phyloP scores from a whole-genome alignment of 2,329 filamentous ascomycete species.

The Aspergillus sp. region DNA sequence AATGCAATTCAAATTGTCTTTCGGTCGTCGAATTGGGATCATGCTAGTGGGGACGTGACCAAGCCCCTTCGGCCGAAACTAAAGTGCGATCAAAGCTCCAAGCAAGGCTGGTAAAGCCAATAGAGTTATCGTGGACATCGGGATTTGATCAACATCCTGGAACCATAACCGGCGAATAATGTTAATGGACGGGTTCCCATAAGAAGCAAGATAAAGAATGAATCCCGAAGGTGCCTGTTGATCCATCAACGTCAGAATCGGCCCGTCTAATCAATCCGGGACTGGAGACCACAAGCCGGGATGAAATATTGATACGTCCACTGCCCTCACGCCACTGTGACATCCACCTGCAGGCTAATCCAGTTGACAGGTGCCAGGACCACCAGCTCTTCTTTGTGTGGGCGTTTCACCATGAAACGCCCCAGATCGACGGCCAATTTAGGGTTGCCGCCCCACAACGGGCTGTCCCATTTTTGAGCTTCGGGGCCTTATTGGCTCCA shows the following conservation, averaged over 20 bases:
- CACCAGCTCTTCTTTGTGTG: background rate
- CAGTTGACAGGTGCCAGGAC: conserved; percentile 1
- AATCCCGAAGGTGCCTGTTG: background rate
- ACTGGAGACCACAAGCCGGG: background rate
- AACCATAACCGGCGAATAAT: background rate
- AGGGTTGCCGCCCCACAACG: background rate
- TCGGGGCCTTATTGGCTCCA: background rate
- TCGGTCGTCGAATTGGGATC: no score
- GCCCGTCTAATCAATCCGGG: background rate
- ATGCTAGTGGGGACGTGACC: no score
- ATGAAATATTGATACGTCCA: background rate
- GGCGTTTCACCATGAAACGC: background rate
- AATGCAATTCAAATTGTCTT: no score
- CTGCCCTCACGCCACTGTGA: background rate
- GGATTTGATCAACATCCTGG: no score
- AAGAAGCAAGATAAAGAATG: no score
- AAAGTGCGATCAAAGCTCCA: no score
- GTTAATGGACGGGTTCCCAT: no score
- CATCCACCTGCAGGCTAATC: background rate
- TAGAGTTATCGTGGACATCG: no score
- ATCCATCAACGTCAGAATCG: background rate
- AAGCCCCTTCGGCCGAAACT: no score
- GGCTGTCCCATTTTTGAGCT: background rate
- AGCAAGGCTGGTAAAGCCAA: no score
- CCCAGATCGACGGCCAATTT: background rate